Base-by-base conservation (phyloP, 345 rosid species). In the Leavenworthia alabamica region DNA sequence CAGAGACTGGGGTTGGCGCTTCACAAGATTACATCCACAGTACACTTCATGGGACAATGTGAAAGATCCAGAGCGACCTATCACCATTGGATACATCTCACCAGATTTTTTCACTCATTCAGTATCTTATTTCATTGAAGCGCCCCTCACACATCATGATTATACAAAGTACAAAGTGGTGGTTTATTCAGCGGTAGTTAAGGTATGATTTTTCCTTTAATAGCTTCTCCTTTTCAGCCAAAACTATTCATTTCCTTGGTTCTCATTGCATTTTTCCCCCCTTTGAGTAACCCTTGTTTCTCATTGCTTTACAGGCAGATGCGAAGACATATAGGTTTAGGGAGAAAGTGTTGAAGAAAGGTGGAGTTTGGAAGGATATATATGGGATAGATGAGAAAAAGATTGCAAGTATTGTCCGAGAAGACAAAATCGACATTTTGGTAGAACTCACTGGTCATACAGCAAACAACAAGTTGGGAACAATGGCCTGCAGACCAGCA, bases 1-100 rank as follows among this genome's bases (percentile, higher is more conserved):
- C 94, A 94, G 99, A 86, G 99, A 94, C 67, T 94, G 97, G 99
- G 99, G 97, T 29, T 90, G 81, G 73, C 97, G 95, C 48, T 94
- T 94, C 80, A 77, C 83, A 83, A 86, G 86, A 78, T 75, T 87
- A 72, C 84, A 78, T 81, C 66, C 83, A 2, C 96, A 81, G 52
- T 80, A 76, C 75, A 77, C 90, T 53, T 81, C 89, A 32, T 90
- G 99, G 99, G 95, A 90, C 72, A 94, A 88, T 74, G 45, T 77
- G 26, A 90, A 94, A 78, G 92, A 81, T 75, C 88, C 95, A 64
- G 96, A 90, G 15, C 82, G 96, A 46, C 81, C 86, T 19, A 83
- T 94, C 67, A 85, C 79, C 62, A 83, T 94, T 55, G 99, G 99
- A 76, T 94, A 94, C 62, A 80, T 90, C 47, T 94, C 99, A 73